Percentiles rank a stretch among this genome's conserved stretches.
Evolutionary conservation across 1,284 basidiomycete genomes (phyloP).

Genomic region (Ceratobasidium sp.): DNA sequence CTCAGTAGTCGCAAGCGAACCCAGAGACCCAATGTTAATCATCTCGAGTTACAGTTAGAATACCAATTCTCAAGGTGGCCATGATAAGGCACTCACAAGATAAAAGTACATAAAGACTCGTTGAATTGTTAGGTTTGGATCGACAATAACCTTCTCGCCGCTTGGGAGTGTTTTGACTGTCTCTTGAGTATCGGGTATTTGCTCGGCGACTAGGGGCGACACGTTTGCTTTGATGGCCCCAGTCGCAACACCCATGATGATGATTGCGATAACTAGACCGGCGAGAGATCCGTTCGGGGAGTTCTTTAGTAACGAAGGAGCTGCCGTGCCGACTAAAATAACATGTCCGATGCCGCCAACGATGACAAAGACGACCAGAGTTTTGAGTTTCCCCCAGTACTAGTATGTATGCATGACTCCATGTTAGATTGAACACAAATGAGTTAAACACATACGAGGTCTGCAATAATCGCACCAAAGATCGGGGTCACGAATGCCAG

Average conservation of each 20-base stretch:
- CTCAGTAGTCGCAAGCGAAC: conserved; percentile 52
- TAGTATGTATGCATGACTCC: not conserved
- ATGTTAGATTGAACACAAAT: too few relatives aligned
- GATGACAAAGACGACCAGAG: not conserved
- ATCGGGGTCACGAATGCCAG: conserved; percentile 2
- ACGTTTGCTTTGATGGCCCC: conserved; percentile 53
- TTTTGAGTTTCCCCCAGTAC: conserved; percentile 15
- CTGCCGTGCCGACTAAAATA: conserved; percentile 5
- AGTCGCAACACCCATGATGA: conserved; percentile 52
- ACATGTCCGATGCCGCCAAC: conserved; percentile 11
- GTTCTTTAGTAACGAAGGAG: conserved; percentile 37
- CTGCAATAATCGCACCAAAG: conserved; percentile 6
- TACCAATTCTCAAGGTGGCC: not conserved
- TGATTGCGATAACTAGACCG: conserved; percentile 50
- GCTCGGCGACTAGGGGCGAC: conserved; percentile 50
- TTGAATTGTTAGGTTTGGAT: conserved; percentile 52
- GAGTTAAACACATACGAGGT: not conserved
- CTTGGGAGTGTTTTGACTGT: conserved; percentile 41
- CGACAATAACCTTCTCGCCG: conserved; percentile 54
- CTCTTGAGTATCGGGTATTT: conserved; percentile 42
- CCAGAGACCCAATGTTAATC: conserved; percentile 56
- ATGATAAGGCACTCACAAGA: conserved; percentile 41
- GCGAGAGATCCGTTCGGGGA: conserved; percentile 50
- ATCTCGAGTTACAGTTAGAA: conserved; percentile 6
- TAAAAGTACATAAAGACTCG: conserved; percentile 45